phyloP scores from a whole-genome alignment of 768 basidiomycete species.

The Mycena kentingensis region DNA sequence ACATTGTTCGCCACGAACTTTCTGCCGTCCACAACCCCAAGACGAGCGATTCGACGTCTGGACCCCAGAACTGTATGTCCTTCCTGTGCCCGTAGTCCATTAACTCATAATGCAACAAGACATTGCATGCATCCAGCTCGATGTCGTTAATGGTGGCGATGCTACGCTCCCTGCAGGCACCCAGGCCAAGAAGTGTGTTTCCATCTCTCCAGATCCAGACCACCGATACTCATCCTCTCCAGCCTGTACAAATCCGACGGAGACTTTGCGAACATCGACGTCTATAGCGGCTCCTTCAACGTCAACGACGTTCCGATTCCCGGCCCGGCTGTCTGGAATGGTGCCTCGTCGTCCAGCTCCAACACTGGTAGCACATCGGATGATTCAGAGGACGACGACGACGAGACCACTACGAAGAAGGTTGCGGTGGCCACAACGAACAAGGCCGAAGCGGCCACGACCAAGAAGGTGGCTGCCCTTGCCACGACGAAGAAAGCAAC shows the following conservation, averaged over 20 bases:
- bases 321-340: constrained; percentile 20
- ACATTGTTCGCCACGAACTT: constrained; percentile 28
- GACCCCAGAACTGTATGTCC: constrained; percentile 25
- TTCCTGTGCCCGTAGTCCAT: not conserved
- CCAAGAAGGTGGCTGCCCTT: not conserved
- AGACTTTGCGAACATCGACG: constrained; percentile 23
- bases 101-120: constrained; percentile 7
- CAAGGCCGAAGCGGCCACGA: not conserved
- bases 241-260: constrained; percentile 21
- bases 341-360: not conserved
- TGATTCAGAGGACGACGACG: not conserved
- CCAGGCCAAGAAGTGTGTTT: constrained; percentile 19
- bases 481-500: no score
- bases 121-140: constrained; percentile 24
- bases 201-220: not conserved
- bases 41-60: constrained; percentile 22
- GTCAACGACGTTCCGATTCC: constrained; percentile 11
- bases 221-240: not conserved
- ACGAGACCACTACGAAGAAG: not conserved
- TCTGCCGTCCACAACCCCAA: constrained; percentile 27
- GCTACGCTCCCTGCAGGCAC: constrained; percentile 20
- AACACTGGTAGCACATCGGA: not conserved
- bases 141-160: constrained; percentile 22
- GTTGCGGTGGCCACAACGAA: not conserved
- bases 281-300: constrained; percentile 14